phyloP scores from a whole-genome alignment of 129 eudicot genomes.

The Centaurea solstitialis region DNA sequence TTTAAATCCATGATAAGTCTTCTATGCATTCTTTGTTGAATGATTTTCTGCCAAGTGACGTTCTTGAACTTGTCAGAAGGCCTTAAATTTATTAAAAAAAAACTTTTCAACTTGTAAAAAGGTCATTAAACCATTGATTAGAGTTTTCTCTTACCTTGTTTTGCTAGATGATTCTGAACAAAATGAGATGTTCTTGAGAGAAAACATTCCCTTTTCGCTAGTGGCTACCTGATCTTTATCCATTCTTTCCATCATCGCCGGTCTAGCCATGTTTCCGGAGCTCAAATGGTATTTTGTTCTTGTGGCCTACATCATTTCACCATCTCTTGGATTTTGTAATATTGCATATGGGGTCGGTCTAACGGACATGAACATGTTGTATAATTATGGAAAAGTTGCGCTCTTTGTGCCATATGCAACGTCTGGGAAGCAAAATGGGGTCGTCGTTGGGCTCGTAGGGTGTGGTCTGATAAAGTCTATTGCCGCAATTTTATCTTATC shows the following conservation, averaged over 20 bases:
- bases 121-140: no score
- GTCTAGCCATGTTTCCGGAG: conserved; percentile 74
- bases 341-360: conserved; percentile 92
- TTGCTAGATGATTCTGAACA: conserved; percentile 43
- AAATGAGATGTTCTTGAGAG: conserved; percentile 73
- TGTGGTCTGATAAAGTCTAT: conserved; percentile 85
- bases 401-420: conserved; percentile 76
- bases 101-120: no score
- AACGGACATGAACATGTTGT: conserved; percentile 96
- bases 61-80: not conserved
- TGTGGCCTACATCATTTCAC: conserved; percentile 71
- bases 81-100: not conserved
- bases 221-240: conserved; percentile 66
- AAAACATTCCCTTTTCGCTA: conserved; percentile 70
- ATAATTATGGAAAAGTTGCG: conserved; percentile 84
- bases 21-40: not conserved
- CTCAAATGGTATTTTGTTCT: conserved; percentile 81
- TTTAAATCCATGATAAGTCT: not conserved
- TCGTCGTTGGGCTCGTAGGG: conserved; percentile 78
- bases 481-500: conserved; percentile 74
- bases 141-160: not conserved
- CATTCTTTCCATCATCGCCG: conserved; percentile 54
- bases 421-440: conserved; percentile 59
- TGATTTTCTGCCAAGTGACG: not conserved
- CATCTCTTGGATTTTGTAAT: conserved; percentile 87